A percentile compares a stretch with the other conserved stretches of the same genome.
phyloP scores from a whole-genome alignment of 2,329 filamentous ascomycete species.

The Fusarium coicis region DNA sequence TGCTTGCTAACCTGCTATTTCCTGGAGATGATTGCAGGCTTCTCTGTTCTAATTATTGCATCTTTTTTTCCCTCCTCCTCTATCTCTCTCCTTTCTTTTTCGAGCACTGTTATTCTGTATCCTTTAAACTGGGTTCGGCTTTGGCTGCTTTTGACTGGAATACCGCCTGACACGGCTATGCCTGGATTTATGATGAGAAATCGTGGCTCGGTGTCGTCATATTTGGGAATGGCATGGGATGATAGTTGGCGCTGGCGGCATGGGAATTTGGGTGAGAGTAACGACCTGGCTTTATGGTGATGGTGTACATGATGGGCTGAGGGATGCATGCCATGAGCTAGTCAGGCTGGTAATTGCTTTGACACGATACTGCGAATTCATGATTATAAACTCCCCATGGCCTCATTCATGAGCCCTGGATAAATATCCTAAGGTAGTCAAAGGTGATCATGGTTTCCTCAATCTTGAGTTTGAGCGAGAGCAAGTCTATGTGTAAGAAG shows the following conservation, averaged over 20 bases:
- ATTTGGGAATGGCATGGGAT: constrained; percentile 12
- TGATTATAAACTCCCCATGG: constrained; percentile 21
- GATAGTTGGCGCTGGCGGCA: constrained; percentile 2
- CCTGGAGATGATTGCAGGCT: constrained; percentile 9
- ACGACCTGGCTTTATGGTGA: constrained; percentile 20
- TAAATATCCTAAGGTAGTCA: background rate
- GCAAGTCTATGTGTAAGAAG: background rate
- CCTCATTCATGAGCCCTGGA: background rate
- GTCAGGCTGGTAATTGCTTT: constrained; percentile 35
- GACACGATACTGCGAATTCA: constrained; percentile 32
- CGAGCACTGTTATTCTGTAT: constrained; percentile 19
- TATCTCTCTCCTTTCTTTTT: background rate
- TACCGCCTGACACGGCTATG: constrained; percentile 16
- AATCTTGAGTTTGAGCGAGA: background rate
- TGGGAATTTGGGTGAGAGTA: constrained; percentile 14
- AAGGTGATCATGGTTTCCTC: background rate
- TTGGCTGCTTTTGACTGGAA: constrained; percentile 16
- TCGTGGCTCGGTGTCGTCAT: background rate
- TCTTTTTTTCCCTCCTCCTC: background rate
- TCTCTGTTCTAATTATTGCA: constrained; percentile 7
- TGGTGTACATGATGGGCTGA: constrained; percentile 20
- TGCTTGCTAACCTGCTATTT: constrained; percentile 22
- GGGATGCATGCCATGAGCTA: constrained; percentile 11
- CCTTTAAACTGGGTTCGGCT: background rate
- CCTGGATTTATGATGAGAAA: constrained; percentile 19